Conservation (phyloP, 257 asterid species). For the Echium plantagineum region DNA sequence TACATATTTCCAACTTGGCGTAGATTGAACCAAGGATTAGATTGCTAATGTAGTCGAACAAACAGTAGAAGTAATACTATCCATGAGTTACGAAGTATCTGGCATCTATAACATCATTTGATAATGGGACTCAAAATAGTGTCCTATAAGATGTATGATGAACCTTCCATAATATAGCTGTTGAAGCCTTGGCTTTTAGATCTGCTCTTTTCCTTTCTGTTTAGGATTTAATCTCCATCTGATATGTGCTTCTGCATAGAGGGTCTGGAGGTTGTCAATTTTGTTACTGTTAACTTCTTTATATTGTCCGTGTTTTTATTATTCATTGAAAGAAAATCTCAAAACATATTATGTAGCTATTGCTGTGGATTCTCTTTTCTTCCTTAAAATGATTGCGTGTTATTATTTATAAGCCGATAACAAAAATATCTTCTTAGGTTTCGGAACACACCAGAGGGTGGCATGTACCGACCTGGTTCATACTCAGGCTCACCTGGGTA, state of each 20-base stretch:
- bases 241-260: background rate
- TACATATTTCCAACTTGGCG: too few relatives aligned
- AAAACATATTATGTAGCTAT: background rate
- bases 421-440: slow-evolving; percentile 34
- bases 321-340: background rate
- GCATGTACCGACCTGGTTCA: slow-evolving; percentile 68
- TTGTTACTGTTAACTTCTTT: background rate
- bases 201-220: background rate
- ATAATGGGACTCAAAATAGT: too few relatives aligned
- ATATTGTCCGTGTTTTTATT: background rate
- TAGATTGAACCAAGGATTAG: background rate
- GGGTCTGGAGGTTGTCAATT: background rate
- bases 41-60: too few relatives aligned
- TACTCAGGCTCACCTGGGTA: slow-evolving; percentile 41
- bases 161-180: background rate
- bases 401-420: background rate
- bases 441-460: slow-evolving; percentile 50
- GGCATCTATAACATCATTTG: too few relatives aligned
- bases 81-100: too few relatives aligned
- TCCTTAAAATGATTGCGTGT: background rate
- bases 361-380: background rate
- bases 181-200: background rate
- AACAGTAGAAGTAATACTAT: too few relatives aligned
- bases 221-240: background rate
- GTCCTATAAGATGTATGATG: too few relatives aligned